A percentile compares a stretch with the other conserved stretches of the same genome.
Evolutionary conservation across 352 stramenopile genomes (phyloP).

Genomic region (Globisporangium mamillatum): DNA sequence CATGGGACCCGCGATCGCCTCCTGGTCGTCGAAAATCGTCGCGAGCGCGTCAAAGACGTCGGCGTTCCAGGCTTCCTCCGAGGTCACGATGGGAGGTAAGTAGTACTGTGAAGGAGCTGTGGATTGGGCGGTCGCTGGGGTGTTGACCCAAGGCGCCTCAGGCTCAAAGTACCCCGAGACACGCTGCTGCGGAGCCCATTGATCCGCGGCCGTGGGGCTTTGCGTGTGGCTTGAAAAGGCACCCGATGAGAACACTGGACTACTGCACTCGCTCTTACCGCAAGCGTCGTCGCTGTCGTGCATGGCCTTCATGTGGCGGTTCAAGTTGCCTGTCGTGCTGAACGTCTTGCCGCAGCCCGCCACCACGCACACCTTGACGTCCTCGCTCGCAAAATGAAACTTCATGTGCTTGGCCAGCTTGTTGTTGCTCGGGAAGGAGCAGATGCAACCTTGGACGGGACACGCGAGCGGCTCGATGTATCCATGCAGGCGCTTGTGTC

Average conservation of each 20-base stretch:
- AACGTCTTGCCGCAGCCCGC: conserved; percentile 55
- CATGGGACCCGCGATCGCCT: not conserved
- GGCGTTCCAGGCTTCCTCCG: conserved; percentile 8
- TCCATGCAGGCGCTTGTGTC: conserved; percentile 52
- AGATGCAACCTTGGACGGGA: not conserved
- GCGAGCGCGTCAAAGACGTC: conserved; percentile 13
- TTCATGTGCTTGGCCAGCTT: conserved; percentile 53
- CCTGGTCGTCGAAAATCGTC: conserved; percentile 11
- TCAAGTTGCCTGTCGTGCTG: conserved; percentile 54
- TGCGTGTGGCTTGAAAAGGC: not conserved
- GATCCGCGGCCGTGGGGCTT: conserved; percentile 6
- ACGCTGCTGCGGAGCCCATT: conserved; percentile 5
- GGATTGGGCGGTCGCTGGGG: not conserved
- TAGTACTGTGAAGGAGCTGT: not conserved
- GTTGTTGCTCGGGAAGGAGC: conserved; percentile 33
- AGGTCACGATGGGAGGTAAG: not conserved
- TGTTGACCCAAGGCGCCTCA: not conserved
- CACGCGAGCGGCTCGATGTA: too few relatives aligned
- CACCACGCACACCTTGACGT: conserved; percentile 32
- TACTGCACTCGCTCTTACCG: not conserved
- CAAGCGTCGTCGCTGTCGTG: not conserved
- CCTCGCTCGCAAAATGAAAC: conserved; percentile 30
- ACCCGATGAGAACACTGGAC: not conserved
- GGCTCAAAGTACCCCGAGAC: conserved; percentile 2
- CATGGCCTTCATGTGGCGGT: conserved; percentile 30